Evolutionary conservation across 2,329 filamentous ascomycete species (phyloP), one percentile per base, ranked within the genome.

Genomic region (Stagonosporopsis vannaccii): DNA sequence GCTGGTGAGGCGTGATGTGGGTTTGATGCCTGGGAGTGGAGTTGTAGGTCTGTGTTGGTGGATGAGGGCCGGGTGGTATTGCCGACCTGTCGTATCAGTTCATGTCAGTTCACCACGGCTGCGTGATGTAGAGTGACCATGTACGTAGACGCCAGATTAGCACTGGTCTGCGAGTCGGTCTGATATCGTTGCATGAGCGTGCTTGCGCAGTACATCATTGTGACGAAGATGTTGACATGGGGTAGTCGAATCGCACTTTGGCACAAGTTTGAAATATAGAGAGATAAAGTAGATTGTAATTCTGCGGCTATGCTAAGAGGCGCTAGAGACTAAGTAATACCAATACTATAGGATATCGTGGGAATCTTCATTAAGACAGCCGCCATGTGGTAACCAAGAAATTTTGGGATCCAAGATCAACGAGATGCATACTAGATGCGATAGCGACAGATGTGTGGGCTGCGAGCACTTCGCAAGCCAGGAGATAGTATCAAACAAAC

Each of bases 381-480:
- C 47, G 36, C 47, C 48, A 17, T 28, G 42, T 22, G 26, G 15
- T 42, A 47, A 47, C 11, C 28, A 47, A 42, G 23, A 9, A 20
- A 35, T 23, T 26, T 51, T 51, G 42, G 42, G 47, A 56, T 47
- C 53, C 15, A 41, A 17, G 41, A 57, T 52, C 48, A 57, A 57
- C 49, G 46, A 57, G 26, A 56, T 54, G 58, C 54, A 56, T 60
- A 20, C 58, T 58, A 56, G 60, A 63, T 64, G 61, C 56, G 59
- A 63, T 55, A 57, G 54, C 54, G 59, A 65, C 59, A 61, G 61
- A 53, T 42, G 35, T 40, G 49, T 42, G 52, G 55, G 61, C 61
- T 54, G 54, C 61, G 59, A 64, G 60, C 61, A 64, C 61, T 64
- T 64, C 61, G 61, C 57, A 36, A 56, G 55, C 61, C 59, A 42